These are phyloP conservation scores for Ascochyta pisi DNA, from an alignment of 2,329 filamentous ascomycete genomes.

Conservation along the genomic window DNA sequence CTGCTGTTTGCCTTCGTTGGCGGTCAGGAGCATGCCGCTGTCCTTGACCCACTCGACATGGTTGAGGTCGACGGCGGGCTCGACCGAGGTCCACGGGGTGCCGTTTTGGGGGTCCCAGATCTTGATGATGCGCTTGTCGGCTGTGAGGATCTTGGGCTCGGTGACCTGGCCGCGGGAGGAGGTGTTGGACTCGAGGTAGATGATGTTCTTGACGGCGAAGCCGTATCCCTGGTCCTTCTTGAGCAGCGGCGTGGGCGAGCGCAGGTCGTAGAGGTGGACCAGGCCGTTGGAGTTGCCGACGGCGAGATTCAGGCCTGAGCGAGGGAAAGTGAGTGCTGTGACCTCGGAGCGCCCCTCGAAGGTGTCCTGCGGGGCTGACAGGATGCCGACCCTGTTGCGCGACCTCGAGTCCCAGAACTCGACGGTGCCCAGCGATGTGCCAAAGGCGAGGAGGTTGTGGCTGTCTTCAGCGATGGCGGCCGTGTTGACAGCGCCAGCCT, in stretches of 20 bases:
- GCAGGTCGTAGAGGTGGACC: conserved; percentile 89
- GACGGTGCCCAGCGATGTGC: conserved; percentile 92
- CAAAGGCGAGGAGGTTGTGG: conserved; percentile 90
- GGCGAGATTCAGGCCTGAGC: conserved; percentile 82
- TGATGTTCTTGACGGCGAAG: conserved; percentile 85
- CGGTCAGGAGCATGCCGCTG: conserved; percentile 93
- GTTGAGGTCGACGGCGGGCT: conserved; percentile 93
- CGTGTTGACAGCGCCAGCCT: conserved; percentile 84
- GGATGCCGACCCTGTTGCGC: conserved; percentile 78
- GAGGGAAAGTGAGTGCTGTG: conserved; percentile 85
- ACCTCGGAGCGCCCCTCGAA: conserved; percentile 65
- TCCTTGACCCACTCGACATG: conserved; percentile 91
- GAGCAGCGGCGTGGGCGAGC: conserved; percentile 82
- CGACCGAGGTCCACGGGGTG: conserved; percentile 91
- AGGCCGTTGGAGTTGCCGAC: conserved; percentile 88
- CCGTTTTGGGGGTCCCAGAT: conserved; percentile 88
- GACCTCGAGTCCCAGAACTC: conserved; percentile 96
- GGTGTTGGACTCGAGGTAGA: conserved; percentile 72
- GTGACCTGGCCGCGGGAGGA: conserved; percentile 67
- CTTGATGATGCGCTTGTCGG: conserved; percentile 96
- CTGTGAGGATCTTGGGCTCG: conserved; percentile 80
- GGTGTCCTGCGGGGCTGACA: conserved; percentile 62
- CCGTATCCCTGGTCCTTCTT: conserved; percentile 97
- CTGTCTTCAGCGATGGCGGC: conserved; percentile 86
- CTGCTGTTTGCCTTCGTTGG: conserved; percentile 94